Base-by-base conservation (phyloP, 208 protist genomes). In the Trypanosomatidae sp. region DNA sequence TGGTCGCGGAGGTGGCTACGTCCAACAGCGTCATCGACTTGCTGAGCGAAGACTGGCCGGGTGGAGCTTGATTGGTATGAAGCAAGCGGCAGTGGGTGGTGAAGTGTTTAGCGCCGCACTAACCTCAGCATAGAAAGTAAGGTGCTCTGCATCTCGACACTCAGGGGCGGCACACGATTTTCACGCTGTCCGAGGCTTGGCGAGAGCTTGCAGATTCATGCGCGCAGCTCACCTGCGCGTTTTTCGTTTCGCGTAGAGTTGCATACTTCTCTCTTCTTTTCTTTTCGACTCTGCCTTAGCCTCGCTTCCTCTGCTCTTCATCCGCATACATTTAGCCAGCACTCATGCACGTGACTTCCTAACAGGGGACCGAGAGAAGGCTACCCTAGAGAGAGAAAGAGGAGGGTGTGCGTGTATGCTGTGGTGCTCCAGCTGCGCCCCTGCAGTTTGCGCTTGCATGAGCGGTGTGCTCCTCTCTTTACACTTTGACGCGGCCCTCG, bases 41-140 rank as follows among this genome's bases (percentile, higher is more conserved):
- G 60, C 60, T 65, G 60, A 46, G 60, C 22, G 60, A 65, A 47
- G 60, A 65, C 17, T 65, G 60, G 36, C n/a, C 60, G 17, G 25
- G 39, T 15, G 1, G 22, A 47, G 60, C 28, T 46, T 44, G 7
- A 19, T 44, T 44, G 36, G 22, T 30, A 25, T 65, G 39, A 28
- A 25, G 39, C 17, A 65, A 19, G 60, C 22, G 36, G 19, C 9
- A 17, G 2, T 44, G 60, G 41, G 60, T 17, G 22, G 36, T 9
- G 60, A 44, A 9, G 33, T 65, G 15, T 3, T 1, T 22, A 9
- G 39, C 39, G 22, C 10, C 5, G 25, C 46, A 47, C 39, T 10
- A 22, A 22, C 39, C 17, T 44, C 39, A 22, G 15, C 60, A 30
- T 44, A 47, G 22, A 15, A 25, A 39, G 17, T 47, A 17, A 28